Conservation (phyloP, 805 yeast species). For the Metschnikowia proteae region DNA sequence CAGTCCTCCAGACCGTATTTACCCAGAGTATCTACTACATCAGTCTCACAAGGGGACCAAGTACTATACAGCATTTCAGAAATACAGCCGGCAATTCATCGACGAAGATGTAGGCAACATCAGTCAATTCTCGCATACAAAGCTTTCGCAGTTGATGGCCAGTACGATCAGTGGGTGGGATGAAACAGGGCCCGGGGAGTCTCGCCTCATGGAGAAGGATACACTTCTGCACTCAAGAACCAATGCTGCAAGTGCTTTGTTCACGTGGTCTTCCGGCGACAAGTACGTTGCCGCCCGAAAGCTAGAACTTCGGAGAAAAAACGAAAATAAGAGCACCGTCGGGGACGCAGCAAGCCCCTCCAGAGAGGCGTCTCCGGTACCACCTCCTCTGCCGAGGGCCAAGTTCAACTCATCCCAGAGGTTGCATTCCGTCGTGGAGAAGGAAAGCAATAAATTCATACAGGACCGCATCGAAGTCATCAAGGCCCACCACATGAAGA, state of each 20-base stretch:
- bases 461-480: constrained; percentile 37
- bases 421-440: constrained; percentile 30
- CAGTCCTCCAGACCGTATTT: constrained; percentile 7
- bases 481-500: constrained; percentile 36
- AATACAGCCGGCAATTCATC: constrained; percentile 33
- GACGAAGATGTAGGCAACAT: constrained; percentile 12
- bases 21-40: constrained; percentile 37
- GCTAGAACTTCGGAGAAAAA: constrained; percentile 20
- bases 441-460: constrained; percentile 36
- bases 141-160: constrained; percentile 3
- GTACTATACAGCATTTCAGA: constrained; percentile 32
- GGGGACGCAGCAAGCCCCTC: background rate
- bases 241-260: constrained; percentile 30
- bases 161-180: constrained; percentile 12
- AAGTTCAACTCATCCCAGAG: constrained; percentile 22
- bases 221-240: constrained; percentile 8
- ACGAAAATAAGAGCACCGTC: background rate
- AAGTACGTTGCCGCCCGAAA: constrained; percentile 33
- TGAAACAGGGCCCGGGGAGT: constrained; percentile 5
- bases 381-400: constrained; percentile 13
- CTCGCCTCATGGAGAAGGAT: background rate
- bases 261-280: constrained; percentile 43
- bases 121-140: constrained; percentile 27
- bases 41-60: constrained; percentile 26
- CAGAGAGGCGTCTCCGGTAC: background rate